Conservation (phyloP, 164 flowering plant species). For the Nelumbo lutea region DNA sequence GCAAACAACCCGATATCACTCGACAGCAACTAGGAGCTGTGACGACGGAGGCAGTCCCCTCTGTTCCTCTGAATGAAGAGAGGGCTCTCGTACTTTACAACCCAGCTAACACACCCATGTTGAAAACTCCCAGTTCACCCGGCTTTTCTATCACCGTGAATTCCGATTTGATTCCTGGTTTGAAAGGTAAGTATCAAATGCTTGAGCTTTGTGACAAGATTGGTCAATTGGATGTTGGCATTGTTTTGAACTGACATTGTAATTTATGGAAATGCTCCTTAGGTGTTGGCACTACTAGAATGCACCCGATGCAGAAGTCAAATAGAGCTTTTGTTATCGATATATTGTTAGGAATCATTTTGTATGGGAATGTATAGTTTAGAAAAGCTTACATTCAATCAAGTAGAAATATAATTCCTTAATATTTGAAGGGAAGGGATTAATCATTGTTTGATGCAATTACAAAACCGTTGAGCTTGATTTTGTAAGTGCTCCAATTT, state of each 20-base stretch:
- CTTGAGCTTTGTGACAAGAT: not conserved
- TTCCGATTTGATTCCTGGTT: conserved; percentile 41
- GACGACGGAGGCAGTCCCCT: conserved; percentile 20
- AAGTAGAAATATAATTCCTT: no score
- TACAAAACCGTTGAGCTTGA: no score
- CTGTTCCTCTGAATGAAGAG: conserved; percentile 40
- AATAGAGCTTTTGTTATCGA: not conserved
- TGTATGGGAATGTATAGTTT: not conserved
- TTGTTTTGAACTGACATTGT: not conserved
- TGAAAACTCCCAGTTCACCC: conserved; percentile 22
- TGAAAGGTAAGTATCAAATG: conserved; percentile 42
- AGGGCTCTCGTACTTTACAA: conserved; percentile 70
- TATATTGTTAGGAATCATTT: no score
- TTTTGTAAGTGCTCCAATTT: no score
- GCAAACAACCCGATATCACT: conserved; percentile 3
- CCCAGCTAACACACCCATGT: conserved; percentile 25
- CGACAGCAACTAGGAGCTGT: conserved; percentile 3
- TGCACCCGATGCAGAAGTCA: no score
- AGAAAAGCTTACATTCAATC: no score
- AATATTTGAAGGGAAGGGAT: no score
- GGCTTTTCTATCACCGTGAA: conserved; percentile 31
- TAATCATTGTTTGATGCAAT: no score
- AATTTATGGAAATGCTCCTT: no score
- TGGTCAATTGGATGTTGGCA: not conserved
- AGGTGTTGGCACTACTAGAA: no score